phyloP scores from a whole-genome alignment of 352 stramenopile genomes.

The Peronospora belbahrii region DNA sequence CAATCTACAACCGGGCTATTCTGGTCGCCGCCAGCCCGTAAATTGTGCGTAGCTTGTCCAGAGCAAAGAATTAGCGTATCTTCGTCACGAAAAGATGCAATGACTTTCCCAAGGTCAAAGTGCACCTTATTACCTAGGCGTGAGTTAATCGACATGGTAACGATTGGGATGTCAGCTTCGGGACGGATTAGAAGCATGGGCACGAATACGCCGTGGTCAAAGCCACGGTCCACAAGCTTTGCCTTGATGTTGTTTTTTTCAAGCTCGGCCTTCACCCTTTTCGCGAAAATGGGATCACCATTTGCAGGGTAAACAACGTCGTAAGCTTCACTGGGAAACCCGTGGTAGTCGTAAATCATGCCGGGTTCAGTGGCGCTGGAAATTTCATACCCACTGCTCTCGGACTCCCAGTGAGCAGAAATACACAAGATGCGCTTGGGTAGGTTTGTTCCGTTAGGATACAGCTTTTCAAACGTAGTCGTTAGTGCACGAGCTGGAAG shows the following conservation, averaged over 20 bases:
- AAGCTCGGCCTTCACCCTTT: slow-evolving; percentile 59
- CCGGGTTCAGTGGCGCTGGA: slow-evolving; percentile 36
- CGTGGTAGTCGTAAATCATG: slow-evolving; percentile 88
- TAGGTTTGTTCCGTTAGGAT: slow-evolving; percentile 27
- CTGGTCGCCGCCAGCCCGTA: slow-evolving; percentile 21
- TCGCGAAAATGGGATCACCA: slow-evolving; percentile 60
- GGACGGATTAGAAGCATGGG: slow-evolving; percentile 86
- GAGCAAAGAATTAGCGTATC: slow-evolving; percentile 70
- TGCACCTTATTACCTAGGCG: slow-evolving; percentile 36
- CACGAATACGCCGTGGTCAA: slow-evolving; percentile 91
- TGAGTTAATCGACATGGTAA: slow-evolving; percentile 63
- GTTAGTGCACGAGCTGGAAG: slow-evolving; percentile 17
- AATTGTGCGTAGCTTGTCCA: slow-evolving; percentile 40
- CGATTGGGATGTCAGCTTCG: slow-evolving; percentile 83
- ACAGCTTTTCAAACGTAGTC: slow-evolving; percentile 30
- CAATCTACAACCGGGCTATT: slow-evolving; percentile 12
- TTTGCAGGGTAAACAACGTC: slow-evolving; percentile 73
- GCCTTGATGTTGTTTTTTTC: slow-evolving; percentile 35
- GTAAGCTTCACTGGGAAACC: slow-evolving; percentile 84
- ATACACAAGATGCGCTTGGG: slow-evolving; percentile 79
- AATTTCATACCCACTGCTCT: slow-evolving; percentile 37
- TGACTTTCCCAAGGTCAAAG: slow-evolving; percentile 48
- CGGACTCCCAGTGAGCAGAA: slow-evolving; percentile 79
- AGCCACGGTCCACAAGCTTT: slow-evolving; percentile 50
- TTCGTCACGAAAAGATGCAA: slow-evolving; percentile 46